These are phyloP conservation scores for Mollisiaceae sp. DNA, from an alignment of 2,329 filamentous ascomycete species.

Conservation along the genomic window DNA sequence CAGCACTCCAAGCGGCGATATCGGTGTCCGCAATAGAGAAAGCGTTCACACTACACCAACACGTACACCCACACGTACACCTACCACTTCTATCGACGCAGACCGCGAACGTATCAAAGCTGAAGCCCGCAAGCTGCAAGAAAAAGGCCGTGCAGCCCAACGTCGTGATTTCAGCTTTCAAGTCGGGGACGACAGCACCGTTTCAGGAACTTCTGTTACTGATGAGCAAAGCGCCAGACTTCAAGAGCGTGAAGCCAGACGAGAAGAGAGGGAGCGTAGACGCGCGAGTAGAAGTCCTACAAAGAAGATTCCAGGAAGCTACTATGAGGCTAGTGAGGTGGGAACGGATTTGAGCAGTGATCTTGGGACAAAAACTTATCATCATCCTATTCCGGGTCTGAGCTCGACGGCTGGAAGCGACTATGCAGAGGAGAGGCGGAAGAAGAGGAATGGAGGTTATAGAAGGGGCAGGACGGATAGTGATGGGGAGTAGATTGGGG, in stretches of 20 bases:
- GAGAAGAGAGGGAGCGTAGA: slow-evolving; percentile 31
- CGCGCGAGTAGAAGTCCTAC: slow-evolving; percentile 34
- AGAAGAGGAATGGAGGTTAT: slow-evolving; percentile 37
- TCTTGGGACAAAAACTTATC: slow-evolving; percentile 44
- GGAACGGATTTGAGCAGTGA: slow-evolving; percentile 36
- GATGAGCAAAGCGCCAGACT: slow-evolving; percentile 16
- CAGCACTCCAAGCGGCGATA: slow-evolving; percentile 4
- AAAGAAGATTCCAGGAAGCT: slow-evolving; percentile 37
- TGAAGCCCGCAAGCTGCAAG: slow-evolving; percentile 61
- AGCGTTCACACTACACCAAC: neutral
- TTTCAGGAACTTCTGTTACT: slow-evolving; percentile 21
- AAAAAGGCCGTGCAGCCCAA: slow-evolving; percentile 53
- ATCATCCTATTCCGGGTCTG: slow-evolving; percentile 43
- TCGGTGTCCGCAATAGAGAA: neutral
- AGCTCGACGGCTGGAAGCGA: slow-evolving; percentile 34
- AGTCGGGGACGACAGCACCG: slow-evolving; percentile 39
- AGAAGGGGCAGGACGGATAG: slow-evolving; percentile 27
- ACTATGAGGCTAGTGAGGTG: slow-evolving; percentile 28
- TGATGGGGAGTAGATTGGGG: slow-evolving; percentile 11
- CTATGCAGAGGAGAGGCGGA: slow-evolving; percentile 40
- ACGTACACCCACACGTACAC: neutral
- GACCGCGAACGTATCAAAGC: slow-evolving; percentile 54
- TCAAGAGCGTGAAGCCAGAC: slow-evolving; percentile 24
- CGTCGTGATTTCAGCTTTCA: slow-evolving; percentile 43
- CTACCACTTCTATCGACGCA: slow-evolving; percentile 5